A percentile compares a stretch with the other conserved stretches of the same genome.
phyloP scores from a whole-genome alignment of 345 rosid species.

The Camelina hispida region DNA sequence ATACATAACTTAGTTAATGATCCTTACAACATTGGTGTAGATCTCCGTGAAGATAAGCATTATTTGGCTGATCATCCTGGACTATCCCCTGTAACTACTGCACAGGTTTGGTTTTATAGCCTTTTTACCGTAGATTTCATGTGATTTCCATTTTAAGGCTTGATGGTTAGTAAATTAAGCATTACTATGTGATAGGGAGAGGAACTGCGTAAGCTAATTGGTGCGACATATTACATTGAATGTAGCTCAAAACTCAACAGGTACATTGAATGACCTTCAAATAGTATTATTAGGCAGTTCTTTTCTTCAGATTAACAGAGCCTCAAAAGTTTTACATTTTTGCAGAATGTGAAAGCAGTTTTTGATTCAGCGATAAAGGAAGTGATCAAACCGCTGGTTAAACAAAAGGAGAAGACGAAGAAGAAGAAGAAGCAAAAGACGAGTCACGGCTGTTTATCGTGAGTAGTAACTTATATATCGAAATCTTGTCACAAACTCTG shows the following conservation, averaged over 20 bases:
- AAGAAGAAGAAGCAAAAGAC: slow-evolving; percentile 52
- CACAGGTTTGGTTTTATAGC: slow-evolving; percentile 61
- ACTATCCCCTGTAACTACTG: slow-evolving; percentile 83
- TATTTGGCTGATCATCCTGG: slow-evolving; percentile 98
- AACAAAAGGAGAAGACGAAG: slow-evolving; percentile 77
- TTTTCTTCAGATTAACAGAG: neutral
- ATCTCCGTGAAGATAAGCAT: slow-evolving; percentile 96
- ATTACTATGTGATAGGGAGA: slow-evolving; percentile 66
- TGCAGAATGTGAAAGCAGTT: slow-evolving; percentile 94
- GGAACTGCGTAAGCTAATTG: slow-evolving; percentile 67
- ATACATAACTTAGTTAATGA: slow-evolving; percentile 30
- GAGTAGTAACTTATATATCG: slow-evolving; percentile 37
- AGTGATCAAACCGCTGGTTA: slow-evolving; percentile 80
- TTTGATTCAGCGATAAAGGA: slow-evolving; percentile 96
- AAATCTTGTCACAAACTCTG: slow-evolving; percentile 32
- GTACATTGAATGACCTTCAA: slow-evolving; percentile 47
- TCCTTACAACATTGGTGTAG: slow-evolving; percentile 50
- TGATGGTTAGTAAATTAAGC: neutral
- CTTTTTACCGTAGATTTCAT: slow-evolving; percentile 10
- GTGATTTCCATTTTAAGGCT: neutral
- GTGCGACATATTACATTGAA: slow-evolving; percentile 88
- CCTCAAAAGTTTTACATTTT: slow-evolving; percentile 6
- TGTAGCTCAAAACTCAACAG: slow-evolving; percentile 99
- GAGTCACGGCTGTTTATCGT: slow-evolving; percentile 75
- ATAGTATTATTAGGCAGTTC: neutral